Evolutionary conservation across 129 eudicot species (phyloP).

Genomic region (Oenanthe sinensis): DNA sequence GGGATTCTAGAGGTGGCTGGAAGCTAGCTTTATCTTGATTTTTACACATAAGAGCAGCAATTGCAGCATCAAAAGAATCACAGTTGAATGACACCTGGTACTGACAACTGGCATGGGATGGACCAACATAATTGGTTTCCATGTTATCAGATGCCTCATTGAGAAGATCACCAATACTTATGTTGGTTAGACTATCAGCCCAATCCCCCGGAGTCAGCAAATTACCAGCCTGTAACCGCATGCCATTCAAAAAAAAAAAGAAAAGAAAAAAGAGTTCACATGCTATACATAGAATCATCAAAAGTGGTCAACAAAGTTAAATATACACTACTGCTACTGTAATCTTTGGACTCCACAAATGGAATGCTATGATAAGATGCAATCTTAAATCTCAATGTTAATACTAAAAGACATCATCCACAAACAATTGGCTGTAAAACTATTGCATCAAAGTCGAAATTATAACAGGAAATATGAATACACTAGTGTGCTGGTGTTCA

Average conservation of each 20-base stretch:
- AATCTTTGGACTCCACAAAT: not conserved
- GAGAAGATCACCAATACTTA: conserved; percentile 73
- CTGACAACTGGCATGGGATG: conserved; percentile 28
- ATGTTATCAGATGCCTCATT: conserved; percentile 33
- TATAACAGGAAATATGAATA: not conserved
- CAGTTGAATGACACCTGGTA: conserved; percentile 54
- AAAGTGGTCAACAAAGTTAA: not conserved
- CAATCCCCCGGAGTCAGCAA: conserved; percentile 60
- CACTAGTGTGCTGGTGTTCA: not conserved
- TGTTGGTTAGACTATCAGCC: conserved; percentile 91
- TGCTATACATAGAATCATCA: not conserved
- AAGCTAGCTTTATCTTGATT: conserved; percentile 31
- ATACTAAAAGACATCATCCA: not conserved
- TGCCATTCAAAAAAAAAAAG: conserved; percentile 26
- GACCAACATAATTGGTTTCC: conserved; percentile 24
- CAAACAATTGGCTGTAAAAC: not conserved
- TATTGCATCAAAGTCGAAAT: not conserved
- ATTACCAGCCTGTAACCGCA: conserved; percentile 26
- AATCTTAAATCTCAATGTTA: not conserved
- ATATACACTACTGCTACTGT: not conserved
- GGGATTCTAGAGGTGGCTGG: conserved; percentile 25
- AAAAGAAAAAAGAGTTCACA: not conserved
- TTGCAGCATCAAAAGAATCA: conserved; percentile 94
- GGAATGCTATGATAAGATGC: not conserved
- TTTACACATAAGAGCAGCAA: conserved; percentile 77